Conservation (phyloP, 441 rosid species). For the Corymbia citriodora region DNA sequence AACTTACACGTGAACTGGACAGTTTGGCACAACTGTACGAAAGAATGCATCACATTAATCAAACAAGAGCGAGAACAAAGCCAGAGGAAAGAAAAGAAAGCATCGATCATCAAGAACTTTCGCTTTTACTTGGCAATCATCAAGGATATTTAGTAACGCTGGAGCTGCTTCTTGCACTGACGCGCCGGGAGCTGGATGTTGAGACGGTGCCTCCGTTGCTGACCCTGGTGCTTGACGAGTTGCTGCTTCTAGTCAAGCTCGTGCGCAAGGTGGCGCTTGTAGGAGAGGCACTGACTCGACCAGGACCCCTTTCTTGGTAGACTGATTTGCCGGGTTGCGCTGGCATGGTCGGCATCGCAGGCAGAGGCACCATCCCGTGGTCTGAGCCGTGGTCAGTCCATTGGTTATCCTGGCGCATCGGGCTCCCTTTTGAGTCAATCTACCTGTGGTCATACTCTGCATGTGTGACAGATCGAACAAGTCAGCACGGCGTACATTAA, state of each 20-base stretch:
- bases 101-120: not conserved
- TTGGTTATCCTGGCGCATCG: fast-evolving
- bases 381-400: fast-evolving
- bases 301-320: no score
- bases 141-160: not conserved
- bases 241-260: not conserved
- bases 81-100: not conserved
- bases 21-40: not conserved
- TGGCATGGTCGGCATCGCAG: not conserved
- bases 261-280: not conserved
- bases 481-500: not conserved
- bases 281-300: not conserved
- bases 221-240: not conserved
- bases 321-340: not conserved
- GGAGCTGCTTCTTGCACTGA: not conserved
- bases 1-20: not conserved
- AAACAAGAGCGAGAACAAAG: not conserved
- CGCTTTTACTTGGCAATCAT: not conserved
- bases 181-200: not conserved
- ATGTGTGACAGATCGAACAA: not conserved
- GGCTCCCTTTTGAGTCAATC: fast-evolving
- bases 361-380: not conserved
- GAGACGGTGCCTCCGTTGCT: not conserved
- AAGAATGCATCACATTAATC: not conserved
- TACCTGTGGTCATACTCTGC: not conserved